These are phyloP conservation scores for Ophiostoma perfectum DNA, from an alignment of 2,329 filamentous ascomycete genomes.

Conservation along the genomic window DNA sequence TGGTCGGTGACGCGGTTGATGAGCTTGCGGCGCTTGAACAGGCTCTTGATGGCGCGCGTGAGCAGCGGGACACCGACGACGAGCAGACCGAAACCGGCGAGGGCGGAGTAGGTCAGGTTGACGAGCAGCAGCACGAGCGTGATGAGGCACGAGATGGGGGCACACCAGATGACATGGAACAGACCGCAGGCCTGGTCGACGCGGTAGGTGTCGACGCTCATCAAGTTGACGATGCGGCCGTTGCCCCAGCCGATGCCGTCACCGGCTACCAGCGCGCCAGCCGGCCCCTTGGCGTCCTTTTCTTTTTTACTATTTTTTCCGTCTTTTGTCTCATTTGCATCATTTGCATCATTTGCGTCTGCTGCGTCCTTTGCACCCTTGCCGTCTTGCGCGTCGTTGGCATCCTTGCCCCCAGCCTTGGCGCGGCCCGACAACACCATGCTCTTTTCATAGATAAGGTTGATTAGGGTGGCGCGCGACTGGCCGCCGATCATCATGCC, in stretches of 20 bases:
- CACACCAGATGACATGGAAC: conserved; percentile 88
- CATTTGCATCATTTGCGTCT: neutral
- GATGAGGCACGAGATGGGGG: conserved; percentile 70
- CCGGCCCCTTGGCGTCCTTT: neutral
- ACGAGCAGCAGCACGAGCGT: conserved; percentile 75
- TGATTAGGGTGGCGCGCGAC: conserved; percentile 72
- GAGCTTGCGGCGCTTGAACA: conserved; percentile 66
- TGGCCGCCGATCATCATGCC: conserved; percentile 91
- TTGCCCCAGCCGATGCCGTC: conserved; percentile 87
- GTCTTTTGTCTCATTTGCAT: neutral
- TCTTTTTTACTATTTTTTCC: neutral
- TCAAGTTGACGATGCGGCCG: conserved; percentile 83
- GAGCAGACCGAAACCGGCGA: conserved; percentile 80
- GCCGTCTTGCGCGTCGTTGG: neutral
- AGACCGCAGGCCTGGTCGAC: conserved; percentile 82
- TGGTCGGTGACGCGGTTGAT: conserved; percentile 96
- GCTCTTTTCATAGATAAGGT: conserved; percentile 84
- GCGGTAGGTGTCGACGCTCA: conserved; percentile 93
- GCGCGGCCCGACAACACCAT: conserved; percentile 85
- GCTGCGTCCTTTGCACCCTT: neutral
- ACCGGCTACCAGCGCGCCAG: conserved; percentile 40
- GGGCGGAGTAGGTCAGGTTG: conserved; percentile 83
- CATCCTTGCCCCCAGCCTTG: conserved; percentile 63
- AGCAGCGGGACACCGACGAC: conserved; percentile 72
- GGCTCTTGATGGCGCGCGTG: conserved; percentile 66